Evolutionary conservation across 2,329 filamentous ascomycete genomes (phyloP).

Genomic region (Fusarium humuli): DNA sequence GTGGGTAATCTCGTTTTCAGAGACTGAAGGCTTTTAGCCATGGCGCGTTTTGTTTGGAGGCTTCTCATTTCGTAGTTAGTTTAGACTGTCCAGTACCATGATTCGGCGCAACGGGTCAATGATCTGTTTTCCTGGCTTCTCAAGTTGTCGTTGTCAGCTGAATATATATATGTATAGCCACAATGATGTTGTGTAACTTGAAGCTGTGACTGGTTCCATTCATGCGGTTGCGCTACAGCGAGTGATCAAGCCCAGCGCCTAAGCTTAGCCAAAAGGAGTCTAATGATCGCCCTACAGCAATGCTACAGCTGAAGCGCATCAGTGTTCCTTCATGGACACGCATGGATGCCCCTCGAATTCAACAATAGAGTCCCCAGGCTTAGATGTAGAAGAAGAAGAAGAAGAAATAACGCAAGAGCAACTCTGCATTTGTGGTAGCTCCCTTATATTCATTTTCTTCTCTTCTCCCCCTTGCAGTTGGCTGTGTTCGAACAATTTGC

Average conservation of each 20-base stretch:
- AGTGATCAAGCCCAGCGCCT: constrained; percentile 3
- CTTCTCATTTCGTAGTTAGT: constrained; percentile 46
- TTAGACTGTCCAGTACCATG: constrained; percentile 47
- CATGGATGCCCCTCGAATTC: not conserved
- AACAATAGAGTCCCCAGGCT: not conserved
- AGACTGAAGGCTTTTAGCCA: constrained; percentile 44
- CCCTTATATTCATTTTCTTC: not conserved
- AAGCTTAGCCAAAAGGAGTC: constrained; percentile 14
- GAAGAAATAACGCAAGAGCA: not conserved
- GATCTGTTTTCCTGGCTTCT: constrained; percentile 26
- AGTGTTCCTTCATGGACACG: not conserved
- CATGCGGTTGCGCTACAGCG: constrained; percentile 9
- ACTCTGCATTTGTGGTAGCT: not conserved
- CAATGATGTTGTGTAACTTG: constrained; percentile 25
- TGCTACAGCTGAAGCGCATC: not conserved
- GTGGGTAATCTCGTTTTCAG: constrained; percentile 30
- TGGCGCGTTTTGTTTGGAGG: constrained; percentile 44
- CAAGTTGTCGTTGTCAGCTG: not conserved
- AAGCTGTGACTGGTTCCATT: constrained; percentile 29
- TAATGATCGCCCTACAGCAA: not conserved
- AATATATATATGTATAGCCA: not conserved
- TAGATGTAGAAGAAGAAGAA: not conserved
- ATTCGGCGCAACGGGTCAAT: constrained; percentile 40
- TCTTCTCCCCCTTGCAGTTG: not conserved
- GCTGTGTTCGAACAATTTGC: not conserved